These are phyloP conservation scores for Apiospora marii DNA, from an alignment of 2,329 filamentous ascomycete species.

Conservation along the genomic window DNA sequence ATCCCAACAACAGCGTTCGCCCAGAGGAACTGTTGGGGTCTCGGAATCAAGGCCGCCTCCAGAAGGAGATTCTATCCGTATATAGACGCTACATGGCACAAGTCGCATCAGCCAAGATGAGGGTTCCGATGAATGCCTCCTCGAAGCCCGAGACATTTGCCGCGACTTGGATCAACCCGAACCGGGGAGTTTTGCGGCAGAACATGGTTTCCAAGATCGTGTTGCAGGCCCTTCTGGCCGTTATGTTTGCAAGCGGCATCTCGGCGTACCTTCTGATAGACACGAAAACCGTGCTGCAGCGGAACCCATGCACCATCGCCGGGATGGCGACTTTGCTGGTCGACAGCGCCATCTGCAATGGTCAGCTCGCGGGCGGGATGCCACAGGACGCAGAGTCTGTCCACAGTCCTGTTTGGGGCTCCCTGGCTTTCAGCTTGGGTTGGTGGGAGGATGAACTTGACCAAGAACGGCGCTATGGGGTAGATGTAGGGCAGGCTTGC, in stretches of 20 bases:
- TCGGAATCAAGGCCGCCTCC: conserved; percentile 22
- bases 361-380: background rate
- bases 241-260: conserved; percentile 23
- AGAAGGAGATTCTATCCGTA: conserved; percentile 15
- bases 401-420: conserved; percentile 8
- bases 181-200: conserved; percentile 25
- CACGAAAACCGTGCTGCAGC: conserved; percentile 21
- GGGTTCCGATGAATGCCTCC: conserved; percentile 16
- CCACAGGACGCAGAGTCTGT: conserved; percentile 1
- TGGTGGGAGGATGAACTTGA: conserved; percentile 9
- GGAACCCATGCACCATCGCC: conserved; percentile 23
- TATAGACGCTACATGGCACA: conserved; percentile 26
- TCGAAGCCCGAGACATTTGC: conserved; percentile 14
- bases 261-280: conserved; percentile 21
- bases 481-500: conserved; percentile 14
- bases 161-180: conserved; percentile 24
- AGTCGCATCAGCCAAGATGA: conserved; percentile 24
- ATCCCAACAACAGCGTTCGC: conserved; percentile 15
- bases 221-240: conserved; percentile 18
- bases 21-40: conserved; percentile 20
- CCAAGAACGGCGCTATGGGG: conserved; percentile 14
- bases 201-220: conserved; percentile 20
- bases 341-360: conserved; percentile 23
- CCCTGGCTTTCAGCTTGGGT: conserved; percentile 11
- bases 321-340: conserved; percentile 23